Percentiles rank a stretch among this genome's conserved stretches.
These are phyloP conservation scores for Cercophora scortea DNA, from an alignment of 495 filamentous ascomycete species.

Conservation along the genomic window DNA sequence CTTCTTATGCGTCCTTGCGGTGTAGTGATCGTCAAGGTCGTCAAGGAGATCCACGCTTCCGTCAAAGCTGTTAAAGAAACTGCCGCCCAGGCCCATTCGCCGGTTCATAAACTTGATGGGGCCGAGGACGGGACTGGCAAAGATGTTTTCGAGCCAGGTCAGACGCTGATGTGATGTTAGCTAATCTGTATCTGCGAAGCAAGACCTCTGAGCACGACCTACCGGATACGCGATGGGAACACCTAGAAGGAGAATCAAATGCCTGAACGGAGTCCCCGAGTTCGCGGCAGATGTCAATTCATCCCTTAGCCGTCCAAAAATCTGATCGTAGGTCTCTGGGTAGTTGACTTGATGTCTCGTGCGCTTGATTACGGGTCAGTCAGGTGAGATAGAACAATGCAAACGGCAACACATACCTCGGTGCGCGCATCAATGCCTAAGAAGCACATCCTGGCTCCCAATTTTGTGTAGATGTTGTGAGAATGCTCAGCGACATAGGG, in stretches of 20 bases:
- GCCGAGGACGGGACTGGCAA: conserved; percentile 73
- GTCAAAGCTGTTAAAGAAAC: conserved; percentile 89
- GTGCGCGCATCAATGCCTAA: conserved; percentile 84
- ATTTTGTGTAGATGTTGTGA: conserved; percentile 69
- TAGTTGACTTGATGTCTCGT: conserved; percentile 90
- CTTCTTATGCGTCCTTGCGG: conserved; percentile 80
- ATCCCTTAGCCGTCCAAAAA: conserved; percentile 60
- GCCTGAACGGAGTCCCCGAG: conserved; percentile 55
- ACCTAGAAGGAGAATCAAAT: conserved; percentile 78
- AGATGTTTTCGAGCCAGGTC: conserved; percentile 86
- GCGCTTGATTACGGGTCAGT: conserved; percentile 32
- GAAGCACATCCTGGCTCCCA: conserved; percentile 82
- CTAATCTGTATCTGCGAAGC: not conserved
- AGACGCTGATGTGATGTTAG: conserved; percentile 48
- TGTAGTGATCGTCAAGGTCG: conserved; percentile 94
- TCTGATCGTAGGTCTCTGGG: conserved; percentile 75
- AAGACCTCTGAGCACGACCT: conserved; percentile 6
- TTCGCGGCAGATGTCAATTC: conserved; percentile 53
- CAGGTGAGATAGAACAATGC: not conserved
- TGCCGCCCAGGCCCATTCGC: conserved; percentile 74
- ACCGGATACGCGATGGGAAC: conserved; percentile 90
- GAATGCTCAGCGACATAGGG: conserved; percentile 75
- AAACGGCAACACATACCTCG: conserved; percentile 35
- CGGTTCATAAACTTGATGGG: conserved; percentile 85
- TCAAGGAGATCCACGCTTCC: conserved; percentile 85